Evolutionary conservation across 495 filamentous ascomycete genomes (phyloP).

Genomic region (Cladorrhinum samala): DNA sequence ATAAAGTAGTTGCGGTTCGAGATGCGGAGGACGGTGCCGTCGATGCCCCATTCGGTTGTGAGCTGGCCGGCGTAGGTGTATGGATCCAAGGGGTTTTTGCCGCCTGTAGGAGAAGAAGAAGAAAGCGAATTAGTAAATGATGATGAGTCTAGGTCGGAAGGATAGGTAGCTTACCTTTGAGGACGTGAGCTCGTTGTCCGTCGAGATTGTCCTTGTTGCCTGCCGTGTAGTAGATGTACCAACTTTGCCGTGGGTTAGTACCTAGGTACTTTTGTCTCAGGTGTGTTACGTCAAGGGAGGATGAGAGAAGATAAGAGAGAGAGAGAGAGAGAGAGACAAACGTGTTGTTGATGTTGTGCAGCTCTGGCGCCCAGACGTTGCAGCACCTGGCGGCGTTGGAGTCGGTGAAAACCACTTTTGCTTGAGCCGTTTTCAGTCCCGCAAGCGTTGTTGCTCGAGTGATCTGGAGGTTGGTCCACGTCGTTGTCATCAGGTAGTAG

Average conservation of each 20-base stretch:
- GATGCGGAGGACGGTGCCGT: conserved; percentile 38
- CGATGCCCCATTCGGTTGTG: conserved; percentile 42
- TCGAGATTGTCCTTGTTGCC: conserved; percentile 19
- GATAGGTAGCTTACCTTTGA: conserved; percentile 33
- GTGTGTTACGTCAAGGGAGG: too few relatives aligned
- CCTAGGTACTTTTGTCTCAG: too few relatives aligned
- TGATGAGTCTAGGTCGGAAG: too few relatives aligned
- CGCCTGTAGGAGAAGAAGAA: too few relatives aligned
- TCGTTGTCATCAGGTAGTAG: conserved; percentile 48
- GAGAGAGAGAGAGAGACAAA: not conserved
- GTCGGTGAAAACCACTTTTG: conserved; percentile 39
- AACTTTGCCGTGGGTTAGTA: too few relatives aligned
- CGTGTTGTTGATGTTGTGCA: conserved; percentile 36
- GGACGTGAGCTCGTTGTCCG: conserved; percentile 35
- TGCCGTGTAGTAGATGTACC: conserved; percentile 38
- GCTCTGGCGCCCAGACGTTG: conserved; percentile 52
- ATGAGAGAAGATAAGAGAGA: not conserved
- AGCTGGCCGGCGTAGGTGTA: conserved; percentile 35
- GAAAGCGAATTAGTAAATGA: too few relatives aligned
- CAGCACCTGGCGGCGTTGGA: conserved; percentile 35
- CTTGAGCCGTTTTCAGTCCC: conserved; percentile 42
- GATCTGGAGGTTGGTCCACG: conserved; percentile 44
- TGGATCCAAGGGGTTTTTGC: too few relatives aligned
- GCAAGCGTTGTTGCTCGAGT: conserved; percentile 41
- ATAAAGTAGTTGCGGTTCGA: conserved; percentile 34